Base-by-base conservation (phyloP, 176 grass and related monocot species). In the Tuctoria greenei region DNA sequence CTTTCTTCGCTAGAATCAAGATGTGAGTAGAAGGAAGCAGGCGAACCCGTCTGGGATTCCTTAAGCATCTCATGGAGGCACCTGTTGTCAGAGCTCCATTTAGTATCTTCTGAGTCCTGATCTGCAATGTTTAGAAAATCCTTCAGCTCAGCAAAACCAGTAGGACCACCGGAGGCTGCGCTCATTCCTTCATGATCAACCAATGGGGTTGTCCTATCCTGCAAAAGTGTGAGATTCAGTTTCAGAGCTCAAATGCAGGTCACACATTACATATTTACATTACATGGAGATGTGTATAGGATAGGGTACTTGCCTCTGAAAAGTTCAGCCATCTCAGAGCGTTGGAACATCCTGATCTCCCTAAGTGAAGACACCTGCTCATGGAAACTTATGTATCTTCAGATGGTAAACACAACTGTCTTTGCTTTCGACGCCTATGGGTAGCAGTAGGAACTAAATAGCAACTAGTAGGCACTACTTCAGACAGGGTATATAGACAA, bases 21-120 rank as follows among this genome's bases (percentile, higher is more conserved):
- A 73, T 92, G 88, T 60, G 94, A 97, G 49, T 93, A 86, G 74
- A 82, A 88, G 60, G 95, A 94, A 84, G 84, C 51, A 1, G 87
- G 79, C 14, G 95, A 99, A 74, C 92, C 87, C 0, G 95, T 84
- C 58, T 95, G 95, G 8, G 87, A 86, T 31, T 95, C 91, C 76
- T 99, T 80, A 2, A 99, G 84, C 77, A 99, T 95, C 75, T 99
- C 95, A 80, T 99, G 95, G 43, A 31, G 95, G 78, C 80, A 89
- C 87, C 88, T 92, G 50, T 86, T 90, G 60, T 99, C 95, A 63
- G 88, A 99, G 45, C 69, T 86, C 65, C 78, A 87, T 77, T 99
- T 95, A 41, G 76, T 71, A 71, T 72, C 84, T 83, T 79, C 23
- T 72, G 87, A 69, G 26, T 75, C 69, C 66, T 79, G 50, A 59